Percentiles rank a stretch among this genome's conserved stretches.
These are phyloP conservation scores for Phytopythium aichiense DNA, from an alignment of 352 stramenopile genomes.

Conservation along the genomic window DNA sequence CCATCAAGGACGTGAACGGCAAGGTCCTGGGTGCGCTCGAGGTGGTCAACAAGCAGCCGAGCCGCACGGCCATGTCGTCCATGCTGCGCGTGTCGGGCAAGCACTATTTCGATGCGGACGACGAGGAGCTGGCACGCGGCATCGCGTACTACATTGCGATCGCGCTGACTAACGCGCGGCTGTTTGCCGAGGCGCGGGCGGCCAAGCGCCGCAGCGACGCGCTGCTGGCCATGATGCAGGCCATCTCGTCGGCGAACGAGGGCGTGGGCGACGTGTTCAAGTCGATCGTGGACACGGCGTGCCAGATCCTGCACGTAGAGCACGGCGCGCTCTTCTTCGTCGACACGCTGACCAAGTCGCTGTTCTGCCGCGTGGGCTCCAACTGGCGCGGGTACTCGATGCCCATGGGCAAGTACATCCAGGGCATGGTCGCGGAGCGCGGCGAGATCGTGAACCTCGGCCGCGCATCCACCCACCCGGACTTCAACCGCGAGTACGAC, in stretches of 20 bases:
- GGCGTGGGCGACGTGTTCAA: slow-evolving; percentile 44
- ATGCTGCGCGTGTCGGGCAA: slow-evolving; percentile 28
- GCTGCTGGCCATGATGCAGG: slow-evolving; percentile 55
- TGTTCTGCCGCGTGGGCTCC: slow-evolving; percentile 58
- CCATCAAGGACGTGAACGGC: slow-evolving; percentile 72
- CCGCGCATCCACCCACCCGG: slow-evolving; percentile 37
- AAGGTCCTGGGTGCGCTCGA: slow-evolving; percentile 63
- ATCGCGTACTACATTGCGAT: slow-evolving; percentile 69
- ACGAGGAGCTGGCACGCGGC: slow-evolving; percentile 58
- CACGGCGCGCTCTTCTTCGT: slow-evolving; percentile 78
- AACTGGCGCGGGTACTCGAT: slow-evolving; percentile 72
- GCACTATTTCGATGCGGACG: slow-evolving; percentile 65
- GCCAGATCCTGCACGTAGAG: slow-evolving; percentile 48
- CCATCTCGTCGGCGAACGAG: slow-evolving; percentile 44
- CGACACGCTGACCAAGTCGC: slow-evolving; percentile 59
- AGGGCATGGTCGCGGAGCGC: slow-evolving; percentile 59
- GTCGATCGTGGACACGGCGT: slow-evolving; percentile 35
- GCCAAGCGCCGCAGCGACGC: slow-evolving; percentile 63
- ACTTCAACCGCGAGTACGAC: slow-evolving; percentile 75
- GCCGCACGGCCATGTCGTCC: slow-evolving; percentile 4
- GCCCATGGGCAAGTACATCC: slow-evolving; percentile 62
- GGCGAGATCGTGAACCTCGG: slow-evolving; percentile 54
- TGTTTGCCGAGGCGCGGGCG: slow-evolving; percentile 50
- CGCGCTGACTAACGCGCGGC: slow-evolving; percentile 61
- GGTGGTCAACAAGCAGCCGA: slow-evolving; percentile 48